phyloP scores from a whole-genome alignment of 176 grass and related monocot genomes.

The Puccinellia tenuiflora region DNA sequence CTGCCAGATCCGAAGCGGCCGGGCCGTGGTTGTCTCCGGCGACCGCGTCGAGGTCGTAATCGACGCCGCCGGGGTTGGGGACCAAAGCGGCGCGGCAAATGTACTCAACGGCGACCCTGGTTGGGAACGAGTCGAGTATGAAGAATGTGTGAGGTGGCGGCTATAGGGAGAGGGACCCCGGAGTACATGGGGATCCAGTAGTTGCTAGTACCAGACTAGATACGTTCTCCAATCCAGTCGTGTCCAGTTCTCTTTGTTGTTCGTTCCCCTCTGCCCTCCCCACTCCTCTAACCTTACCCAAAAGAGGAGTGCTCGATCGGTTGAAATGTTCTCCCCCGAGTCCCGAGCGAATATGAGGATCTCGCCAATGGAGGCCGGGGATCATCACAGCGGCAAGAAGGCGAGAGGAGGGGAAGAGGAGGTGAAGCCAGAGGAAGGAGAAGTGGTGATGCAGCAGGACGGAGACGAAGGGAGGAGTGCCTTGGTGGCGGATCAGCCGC shows the following conservation, averaged over 20 bases:
- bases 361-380: not conserved
- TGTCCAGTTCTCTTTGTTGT: not conserved
- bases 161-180: not conserved
- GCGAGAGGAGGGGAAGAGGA: not conserved
- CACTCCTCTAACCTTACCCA: not conserved
- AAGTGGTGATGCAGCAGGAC: not conserved
- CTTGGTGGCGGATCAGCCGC: not conserved
- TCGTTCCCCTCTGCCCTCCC: not conserved
- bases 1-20: not conserved
- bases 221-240: not conserved
- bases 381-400: conserved; percentile 4
- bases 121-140: not conserved
- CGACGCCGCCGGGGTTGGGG: not conserved
- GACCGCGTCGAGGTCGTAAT: not conserved
- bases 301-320: not conserved
- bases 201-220: not conserved
- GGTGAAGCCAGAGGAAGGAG: not conserved
- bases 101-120: not conserved
- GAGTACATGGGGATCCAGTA: not conserved
- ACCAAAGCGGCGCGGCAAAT: not conserved
- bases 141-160: no score
- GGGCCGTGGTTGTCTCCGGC: not conserved
- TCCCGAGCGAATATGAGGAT: not conserved
- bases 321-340: not conserved
- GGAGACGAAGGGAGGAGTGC: not conserved